Evolutionary conservation across 148 eudicot species (phyloP).

Genomic region (Amaranthus hypochondriacus): DNA sequence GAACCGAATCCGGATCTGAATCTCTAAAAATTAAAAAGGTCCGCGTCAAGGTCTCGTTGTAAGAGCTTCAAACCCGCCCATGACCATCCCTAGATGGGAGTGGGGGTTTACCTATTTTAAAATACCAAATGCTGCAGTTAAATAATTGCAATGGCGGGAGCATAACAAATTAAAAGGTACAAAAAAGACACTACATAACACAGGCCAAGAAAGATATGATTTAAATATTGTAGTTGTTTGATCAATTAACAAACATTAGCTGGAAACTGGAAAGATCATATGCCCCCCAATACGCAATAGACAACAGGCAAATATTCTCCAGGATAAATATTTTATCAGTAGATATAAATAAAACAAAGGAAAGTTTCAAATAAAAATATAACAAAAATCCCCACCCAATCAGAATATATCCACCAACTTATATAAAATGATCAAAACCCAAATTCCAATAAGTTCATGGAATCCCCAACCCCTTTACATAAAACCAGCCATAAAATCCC

Average conservation of each 20-base stretch:
- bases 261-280: conserved; percentile 23
- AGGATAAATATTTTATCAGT: conserved; percentile 6
- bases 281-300: conserved; percentile 4
- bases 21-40: too few species aligned
- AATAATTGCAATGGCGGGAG: not conserved
- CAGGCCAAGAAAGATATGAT: not conserved
- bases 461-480: conserved; percentile 17
- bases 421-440: conserved; percentile 22
- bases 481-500: conserved; percentile 21
- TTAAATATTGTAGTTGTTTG: conserved; percentile 6
- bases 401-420: conserved; percentile 26
- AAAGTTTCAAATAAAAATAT: not conserved
- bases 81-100: too few species aligned
- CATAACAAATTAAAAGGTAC: conserved; percentile 2
- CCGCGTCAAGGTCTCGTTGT: too few species aligned
- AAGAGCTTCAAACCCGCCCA: too few species aligned
- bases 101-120: too few species aligned
- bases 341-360: not conserved
- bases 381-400: conserved; percentile 1
- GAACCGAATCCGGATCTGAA: too few species aligned
- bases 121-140: too few species aligned
- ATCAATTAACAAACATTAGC: conserved; percentile 11
- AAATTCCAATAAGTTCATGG: conserved; percentile 26
- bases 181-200: not conserved
- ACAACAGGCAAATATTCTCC: conserved; percentile 20